Evolutionary conservation across 345 rosid species (phyloP).

Genomic region (Gossypium sturtianum): DNA sequence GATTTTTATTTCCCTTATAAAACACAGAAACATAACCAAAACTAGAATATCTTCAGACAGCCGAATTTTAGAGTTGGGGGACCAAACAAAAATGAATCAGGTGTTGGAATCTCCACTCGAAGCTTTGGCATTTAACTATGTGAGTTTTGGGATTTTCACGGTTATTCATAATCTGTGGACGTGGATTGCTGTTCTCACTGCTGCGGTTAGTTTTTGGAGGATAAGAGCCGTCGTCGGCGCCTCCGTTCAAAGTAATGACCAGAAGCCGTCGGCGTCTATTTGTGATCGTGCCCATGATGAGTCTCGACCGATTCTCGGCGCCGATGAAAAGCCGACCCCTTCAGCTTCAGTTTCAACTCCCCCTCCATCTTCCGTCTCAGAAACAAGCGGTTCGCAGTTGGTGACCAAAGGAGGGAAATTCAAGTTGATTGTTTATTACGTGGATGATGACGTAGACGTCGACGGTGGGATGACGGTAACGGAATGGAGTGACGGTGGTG

Average conservation of each 20-base stretch:
- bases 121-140: constrained; percentile 32
- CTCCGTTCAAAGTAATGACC: neutral
- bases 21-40: constrained; percentile 9
- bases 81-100: constrained; percentile 20
- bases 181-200: constrained; percentile 62
- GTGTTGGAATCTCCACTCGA: constrained; percentile 27
- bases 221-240: constrained; percentile 31
- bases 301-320: neutral
- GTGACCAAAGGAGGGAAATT: constrained; percentile 28
- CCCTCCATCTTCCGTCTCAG: neutral
- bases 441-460: constrained; percentile 9
- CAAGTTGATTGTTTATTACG: constrained; percentile 42
- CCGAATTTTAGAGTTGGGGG: neutral
- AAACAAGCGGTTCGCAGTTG: constrained; percentile 6
- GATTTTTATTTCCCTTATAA: too few species aligned
- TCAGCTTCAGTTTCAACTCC: constrained; percentile 5
- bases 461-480: neutral
- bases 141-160: constrained; percentile 39
- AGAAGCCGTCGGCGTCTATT: neutral
- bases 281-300: neutral
- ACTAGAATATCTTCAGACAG: neutral
- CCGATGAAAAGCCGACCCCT: neutral
- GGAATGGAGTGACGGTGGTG: neutral
- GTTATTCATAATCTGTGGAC: constrained; percentile 57
- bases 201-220: constrained; percentile 72